Evolutionary conservation across 257 asterid species (phyloP), one percentile per base, ranked within the genome.

Genomic region (Salvia hispanica): DNA sequence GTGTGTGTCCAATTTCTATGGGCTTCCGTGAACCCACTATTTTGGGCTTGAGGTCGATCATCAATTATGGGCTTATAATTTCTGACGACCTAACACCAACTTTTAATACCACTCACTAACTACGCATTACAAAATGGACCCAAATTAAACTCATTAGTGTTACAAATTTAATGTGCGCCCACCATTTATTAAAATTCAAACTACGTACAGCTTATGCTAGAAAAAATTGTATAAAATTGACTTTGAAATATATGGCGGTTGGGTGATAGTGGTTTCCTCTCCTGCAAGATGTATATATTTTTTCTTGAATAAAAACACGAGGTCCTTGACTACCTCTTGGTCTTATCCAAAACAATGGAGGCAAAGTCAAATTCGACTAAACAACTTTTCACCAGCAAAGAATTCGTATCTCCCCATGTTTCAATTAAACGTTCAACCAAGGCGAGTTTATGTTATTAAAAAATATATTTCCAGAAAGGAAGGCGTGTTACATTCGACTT

Each of bases 331-430:
- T 52, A 51, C 34, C 40, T 42, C 51, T 64, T 42, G 53, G 28
- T 12, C 77, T 67, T 76, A 72, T 76, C 77, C 77, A 59, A 66
- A 44, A 54, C 53, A 15, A 1, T 14, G 45, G 28, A 48, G 18
- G 28, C 42, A 45, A 70, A 45, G 77, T 76, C 80, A 66, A 76
- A 53, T 13, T 64, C 15, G 18, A 61, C 40, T 47, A 6, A 53
- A 43, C 28, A 69, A 40, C 48, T 40, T 50, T 70, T 58, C 48
- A 63, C 14, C 25, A 44, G 6, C 48, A 63, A 40, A 68, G 14
- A 58, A 45, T 48, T 62, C 71, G 33, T 68, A n/a, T 40, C 53
- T 58, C 9, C 64, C 65, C 64, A 42, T 16, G 58, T 69, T 69
- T n/a, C 7, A 18, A 4, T 21, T 10, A 3, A 44, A 18, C 44